These are phyloP conservation scores for Lippia alba DNA, from an alignment of 305 asterid genomes.

Conservation along the genomic window DNA sequence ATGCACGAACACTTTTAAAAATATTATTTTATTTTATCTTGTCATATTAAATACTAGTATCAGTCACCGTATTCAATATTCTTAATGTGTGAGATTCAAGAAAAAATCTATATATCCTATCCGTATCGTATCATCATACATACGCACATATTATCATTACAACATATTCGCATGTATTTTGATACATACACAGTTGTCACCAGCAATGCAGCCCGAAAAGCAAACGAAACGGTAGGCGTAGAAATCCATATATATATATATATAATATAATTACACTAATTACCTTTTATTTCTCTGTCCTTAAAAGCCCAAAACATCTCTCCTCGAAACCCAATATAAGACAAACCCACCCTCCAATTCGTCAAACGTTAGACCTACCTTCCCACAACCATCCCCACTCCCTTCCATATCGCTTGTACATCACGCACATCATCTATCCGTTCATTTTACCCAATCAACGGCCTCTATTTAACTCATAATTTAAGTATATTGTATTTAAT, in stretches of 20 bases:
- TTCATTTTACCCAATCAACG: background rate
- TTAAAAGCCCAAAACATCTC: slow-evolving; percentile 26
- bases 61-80: too few species aligned
- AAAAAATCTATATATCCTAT: too few species aligned
- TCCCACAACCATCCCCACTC: background rate
- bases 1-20: too few species aligned
- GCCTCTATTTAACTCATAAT: background rate
- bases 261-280: slow-evolving; percentile 3
- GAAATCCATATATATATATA: background rate
- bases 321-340: slow-evolving; percentile 25
- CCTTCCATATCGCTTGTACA: background rate
- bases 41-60: too few species aligned
- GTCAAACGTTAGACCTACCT: slow-evolving; percentile 28
- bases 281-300: slow-evolving; percentile 17
- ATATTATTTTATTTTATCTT: too few species aligned
- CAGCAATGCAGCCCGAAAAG: background rate
- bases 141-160: too few species aligned
- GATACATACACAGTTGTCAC: background rate
- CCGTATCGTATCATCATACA: too few species aligned
- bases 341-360: slow-evolving; percentile 11
- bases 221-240: slow-evolving; percentile 30
- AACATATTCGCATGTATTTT: too few species aligned
- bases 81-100: too few species aligned
- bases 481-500: background rate
- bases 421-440: slow-evolving; percentile 20